Conservation (phyloP, 345 rosid species). For the Cardamine chenopodiifolia region DNA sequence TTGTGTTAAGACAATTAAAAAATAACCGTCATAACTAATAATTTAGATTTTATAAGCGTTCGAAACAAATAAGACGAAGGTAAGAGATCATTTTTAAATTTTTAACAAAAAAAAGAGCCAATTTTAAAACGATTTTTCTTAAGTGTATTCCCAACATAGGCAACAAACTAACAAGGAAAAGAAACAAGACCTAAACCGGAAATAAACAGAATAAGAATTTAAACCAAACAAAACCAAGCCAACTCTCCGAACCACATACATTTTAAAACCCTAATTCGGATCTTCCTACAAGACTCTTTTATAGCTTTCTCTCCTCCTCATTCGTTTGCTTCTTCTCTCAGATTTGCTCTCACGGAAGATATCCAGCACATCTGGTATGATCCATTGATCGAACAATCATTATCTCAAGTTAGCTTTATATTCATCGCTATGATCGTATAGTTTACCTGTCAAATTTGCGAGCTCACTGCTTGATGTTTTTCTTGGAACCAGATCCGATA, state of each 20-base stretch:
- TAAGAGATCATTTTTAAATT: no score
- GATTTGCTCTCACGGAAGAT: constrained; percentile 35
- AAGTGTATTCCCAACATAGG: no score
- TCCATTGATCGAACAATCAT: neutral
- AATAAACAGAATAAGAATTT: neutral
- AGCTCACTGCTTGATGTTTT: constrained; percentile 17
- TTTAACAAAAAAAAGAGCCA: no score
- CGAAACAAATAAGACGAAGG: neutral
- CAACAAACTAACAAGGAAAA: neutral
- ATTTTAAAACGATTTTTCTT: neutral
- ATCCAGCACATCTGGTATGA: constrained; percentile 34
- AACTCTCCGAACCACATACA: neutral
- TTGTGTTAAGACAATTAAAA: no score
- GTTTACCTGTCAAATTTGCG: neutral
- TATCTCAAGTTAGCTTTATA: neutral
- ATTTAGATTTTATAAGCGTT: neutral
- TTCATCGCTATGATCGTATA: constrained; percentile 4
- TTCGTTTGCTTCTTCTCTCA: neutral
- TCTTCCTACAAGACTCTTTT: constrained; percentile 15
- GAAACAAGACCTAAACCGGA: neutral
- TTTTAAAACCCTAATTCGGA: constrained; percentile 35
- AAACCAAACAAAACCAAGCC: constrained; percentile 15
- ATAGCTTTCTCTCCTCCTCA: constrained; percentile 34
- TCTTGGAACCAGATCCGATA: constrained; percentile 55
- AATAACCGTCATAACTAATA: neutral